Conservation (phyloP, 164 flowering plant species). For the Saururus chinensis region DNA sequence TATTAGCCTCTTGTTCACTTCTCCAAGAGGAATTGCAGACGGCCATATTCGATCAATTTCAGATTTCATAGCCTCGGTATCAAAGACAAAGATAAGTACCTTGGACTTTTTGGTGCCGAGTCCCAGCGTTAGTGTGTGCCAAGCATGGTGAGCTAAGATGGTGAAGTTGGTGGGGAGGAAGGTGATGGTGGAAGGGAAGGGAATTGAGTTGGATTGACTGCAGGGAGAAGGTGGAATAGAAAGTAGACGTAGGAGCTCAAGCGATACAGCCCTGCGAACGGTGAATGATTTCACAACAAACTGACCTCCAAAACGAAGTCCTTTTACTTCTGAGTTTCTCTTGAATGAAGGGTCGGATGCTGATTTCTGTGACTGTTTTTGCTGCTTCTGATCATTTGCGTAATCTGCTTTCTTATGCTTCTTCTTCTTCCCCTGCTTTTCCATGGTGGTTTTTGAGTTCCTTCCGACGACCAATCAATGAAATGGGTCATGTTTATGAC, state of each 20-base stretch:
- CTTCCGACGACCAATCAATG: conserved; percentile 13
- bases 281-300: conserved; percentile 86
- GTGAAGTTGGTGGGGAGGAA: conserved; percentile 93
- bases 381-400: conserved; percentile 20
- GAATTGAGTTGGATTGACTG: conserved; percentile 12
- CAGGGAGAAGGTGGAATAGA: conserved; percentile 27
- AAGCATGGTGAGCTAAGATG: conserved; percentile 89
- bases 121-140: conserved; percentile 92
- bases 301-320: conserved; percentile 78
- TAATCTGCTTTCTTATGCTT: conserved; percentile 42
- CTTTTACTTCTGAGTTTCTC: conserved; percentile 61
- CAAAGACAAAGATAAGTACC: conserved; percentile 75
- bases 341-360: conserved; percentile 53
- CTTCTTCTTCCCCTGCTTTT: conserved; percentile 35
- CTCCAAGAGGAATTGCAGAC: conserved; percentile 73
- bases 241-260: conserved; percentile 58
- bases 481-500: not conserved
- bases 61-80: conserved; percentile 40
- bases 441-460: conserved; percentile 17
- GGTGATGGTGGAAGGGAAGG: conserved; percentile 62
- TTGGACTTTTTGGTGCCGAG: conserved; percentile 93
- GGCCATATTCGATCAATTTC: conserved; percentile 69
- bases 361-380: conserved; percentile 21
- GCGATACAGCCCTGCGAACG: conserved; percentile 54
- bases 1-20: conserved; percentile 68